These are phyloP conservation scores for Salix viminalis DNA, from an alignment of 345 rosid genomes.

Conservation along the genomic window DNA sequence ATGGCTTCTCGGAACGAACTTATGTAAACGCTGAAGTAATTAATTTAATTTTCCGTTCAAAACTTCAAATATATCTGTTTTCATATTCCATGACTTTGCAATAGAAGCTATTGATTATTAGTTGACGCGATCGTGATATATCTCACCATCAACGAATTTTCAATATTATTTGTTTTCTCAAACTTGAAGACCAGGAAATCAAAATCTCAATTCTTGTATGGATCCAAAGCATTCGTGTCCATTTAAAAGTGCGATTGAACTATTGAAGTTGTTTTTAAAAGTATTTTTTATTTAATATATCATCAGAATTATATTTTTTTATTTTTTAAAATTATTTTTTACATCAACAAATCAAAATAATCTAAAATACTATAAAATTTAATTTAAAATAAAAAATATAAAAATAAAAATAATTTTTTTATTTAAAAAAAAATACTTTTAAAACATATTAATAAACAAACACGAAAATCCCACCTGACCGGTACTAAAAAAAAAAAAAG, in stretches of 20 bases:
- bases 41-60: background rate
- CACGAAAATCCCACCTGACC: background rate
- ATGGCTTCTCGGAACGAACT: background rate
- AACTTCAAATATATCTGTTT: too few species aligned
- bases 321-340: too few species aligned
- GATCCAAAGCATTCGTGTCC: too few species aligned
- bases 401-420: too few species aligned
- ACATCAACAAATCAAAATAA: too few species aligned
- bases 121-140: background rate
- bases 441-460: too few species aligned
- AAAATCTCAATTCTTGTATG: background rate
- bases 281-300: too few species aligned
- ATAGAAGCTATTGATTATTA: background rate
- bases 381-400: too few species aligned
- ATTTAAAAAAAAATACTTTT: too few species aligned
- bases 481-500: background rate
- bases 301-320: too few species aligned
- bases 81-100: background rate
- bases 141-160: background rate
- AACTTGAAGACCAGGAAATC: background rate
- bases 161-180: background rate
- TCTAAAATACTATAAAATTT: too few species aligned
- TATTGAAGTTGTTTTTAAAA: too few species aligned
- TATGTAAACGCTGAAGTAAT: background rate
- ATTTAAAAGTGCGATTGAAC: fast-evolving